phyloP scores from a whole-genome alignment of 2,329 filamentous ascomycete species.

The Cordyceps fumosorosea region DNA sequence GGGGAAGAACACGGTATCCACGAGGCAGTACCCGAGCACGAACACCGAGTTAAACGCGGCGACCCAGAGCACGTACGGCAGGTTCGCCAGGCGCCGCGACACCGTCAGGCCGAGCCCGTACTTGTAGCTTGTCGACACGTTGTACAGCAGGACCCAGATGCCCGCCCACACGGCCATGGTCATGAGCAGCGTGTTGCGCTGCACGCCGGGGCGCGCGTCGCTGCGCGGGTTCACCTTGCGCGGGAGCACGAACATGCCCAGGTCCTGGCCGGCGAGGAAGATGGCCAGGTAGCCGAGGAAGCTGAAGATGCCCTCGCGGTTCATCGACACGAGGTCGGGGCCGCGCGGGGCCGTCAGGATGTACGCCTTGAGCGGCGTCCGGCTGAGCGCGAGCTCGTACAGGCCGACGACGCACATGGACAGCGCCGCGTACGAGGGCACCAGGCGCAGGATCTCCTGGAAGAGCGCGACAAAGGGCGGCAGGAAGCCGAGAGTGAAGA shows the following conservation, averaged over 20 bases:
- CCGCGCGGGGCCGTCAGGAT: constrained; percentile 74
- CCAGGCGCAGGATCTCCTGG: constrained; percentile 60
- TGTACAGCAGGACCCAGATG: constrained; percentile 66
- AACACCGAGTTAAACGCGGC: constrained; percentile 86
- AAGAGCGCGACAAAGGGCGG: constrained; percentile 84
- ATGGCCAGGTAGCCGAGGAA: constrained; percentile 92
- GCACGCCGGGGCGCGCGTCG: constrained; percentile 35
- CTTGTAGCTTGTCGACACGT: constrained; percentile 57
- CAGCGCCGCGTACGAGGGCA: constrained; percentile 73
- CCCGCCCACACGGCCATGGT: constrained; percentile 58
- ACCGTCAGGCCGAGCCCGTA: constrained; percentile 70
- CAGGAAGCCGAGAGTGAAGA: constrained; percentile 87
- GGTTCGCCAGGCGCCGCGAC: constrained; percentile 83
- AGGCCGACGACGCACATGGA: constrained; percentile 59
- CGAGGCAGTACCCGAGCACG: constrained; percentile 66
- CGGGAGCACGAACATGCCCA: constrained; percentile 74
- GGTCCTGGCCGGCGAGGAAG: constrained; percentile 81
- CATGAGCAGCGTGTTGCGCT: constrained; percentile 52
- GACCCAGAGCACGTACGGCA: constrained; percentile 91
- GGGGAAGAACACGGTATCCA: constrained; percentile 76
- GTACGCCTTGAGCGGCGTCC: constrained; percentile 71
- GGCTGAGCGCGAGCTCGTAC: constrained; percentile 73
- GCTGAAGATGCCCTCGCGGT: constrained; percentile 92
- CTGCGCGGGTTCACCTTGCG: constrained; percentile 40
- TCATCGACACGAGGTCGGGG: constrained; percentile 71